These are phyloP conservation scores for Leishmania martiniquensis DNA, from an alignment of 208 protist genomes.

Conservation along the genomic window DNA sequence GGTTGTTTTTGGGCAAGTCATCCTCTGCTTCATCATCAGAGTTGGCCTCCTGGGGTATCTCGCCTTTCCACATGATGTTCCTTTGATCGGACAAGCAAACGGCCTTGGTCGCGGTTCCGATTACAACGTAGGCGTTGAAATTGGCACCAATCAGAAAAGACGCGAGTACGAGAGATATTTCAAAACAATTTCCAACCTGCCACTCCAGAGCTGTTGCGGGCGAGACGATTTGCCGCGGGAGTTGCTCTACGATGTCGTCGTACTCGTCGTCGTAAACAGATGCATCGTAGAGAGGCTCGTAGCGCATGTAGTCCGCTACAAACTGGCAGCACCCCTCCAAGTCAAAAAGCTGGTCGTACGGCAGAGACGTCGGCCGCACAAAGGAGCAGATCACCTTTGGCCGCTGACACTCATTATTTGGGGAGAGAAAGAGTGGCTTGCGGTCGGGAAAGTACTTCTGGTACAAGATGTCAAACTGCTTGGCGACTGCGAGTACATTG, in stretches of 20 bases:
- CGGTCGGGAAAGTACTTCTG: constrained; percentile 81
- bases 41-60: constrained; percentile 61
- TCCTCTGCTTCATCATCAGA: constrained; percentile 68
- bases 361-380: constrained; percentile 82
- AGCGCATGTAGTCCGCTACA: constrained; percentile 85
- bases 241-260: constrained; percentile 44
- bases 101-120: constrained; percentile 77
- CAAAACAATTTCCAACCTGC: constrained; percentile 91
- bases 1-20: constrained; percentile 36
- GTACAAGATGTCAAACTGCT: constrained; percentile 74
- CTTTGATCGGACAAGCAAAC: constrained; percentile 86
- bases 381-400: constrained; percentile 93
- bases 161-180: constrained; percentile 75
- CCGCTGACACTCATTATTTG: constrained; percentile 71
- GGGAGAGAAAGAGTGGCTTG: constrained; percentile 67
- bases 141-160: constrained; percentile 88
- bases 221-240: constrained; percentile 80
- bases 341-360: constrained; percentile 84
- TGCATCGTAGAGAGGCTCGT: constrained; percentile 75
- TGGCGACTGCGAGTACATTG: constrained; percentile 49
- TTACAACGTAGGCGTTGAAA: constrained; percentile 93
- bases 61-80: constrained; percentile 44
- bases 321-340: constrained; percentile 62
- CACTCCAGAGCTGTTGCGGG: constrained; percentile 86
- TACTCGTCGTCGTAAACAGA: constrained; percentile 34